Evolutionary conservation across 257 asterid species (phyloP), one percentile per base, ranked within the genome.

Genomic region (Solanum paucissectum): DNA sequence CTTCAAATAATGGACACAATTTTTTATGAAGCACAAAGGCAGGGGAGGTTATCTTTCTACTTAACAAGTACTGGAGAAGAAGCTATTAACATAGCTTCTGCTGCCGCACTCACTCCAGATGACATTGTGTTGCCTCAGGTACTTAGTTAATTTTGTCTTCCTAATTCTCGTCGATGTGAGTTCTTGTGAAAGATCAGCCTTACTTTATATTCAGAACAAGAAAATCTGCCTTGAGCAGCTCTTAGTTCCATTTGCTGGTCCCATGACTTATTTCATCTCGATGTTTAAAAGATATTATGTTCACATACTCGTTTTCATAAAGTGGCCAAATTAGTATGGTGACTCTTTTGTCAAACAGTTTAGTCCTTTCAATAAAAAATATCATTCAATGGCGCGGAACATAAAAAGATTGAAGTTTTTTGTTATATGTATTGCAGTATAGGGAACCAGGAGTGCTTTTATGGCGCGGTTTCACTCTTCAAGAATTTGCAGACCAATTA

Each of bases 11-110:
- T 95, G 95, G 99, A 96, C 58, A 91, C 86, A 55, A 90, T 93
- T 64, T 94, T 95, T 88, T 93, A 94, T 36, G 99, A 96, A 91
- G 97, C 98, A 1, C 99, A 95, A 86, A 90, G 98, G 83, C 99
- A 95, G 76, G 99, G 99, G 83, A 93, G 98, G 89, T 64, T 96
- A 74, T 93, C 99, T 4, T 96, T 96, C 90, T 96, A 94, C 90
- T 11, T 95, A 87, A 95, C 98, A 75, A 89, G 98, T 10, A 87
- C 40, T 2, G 99, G 99, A 6, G 99, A 96, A 89, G 99, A 96
- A 91, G 98, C 98, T 16, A 92, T 94, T 72, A 94, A 92, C 91
- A 90, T 96, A 69, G 99, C 95, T 76, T 92, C 99, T 0, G 99
- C 99, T 25, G 99, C 98, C 75, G 98, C 98, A 7, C 97, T 95